Evolutionary conservation across 306 rosid species (phyloP), one percentile per base, ranked within the genome.

Genomic region (Pyrus pyrifolia): DNA sequence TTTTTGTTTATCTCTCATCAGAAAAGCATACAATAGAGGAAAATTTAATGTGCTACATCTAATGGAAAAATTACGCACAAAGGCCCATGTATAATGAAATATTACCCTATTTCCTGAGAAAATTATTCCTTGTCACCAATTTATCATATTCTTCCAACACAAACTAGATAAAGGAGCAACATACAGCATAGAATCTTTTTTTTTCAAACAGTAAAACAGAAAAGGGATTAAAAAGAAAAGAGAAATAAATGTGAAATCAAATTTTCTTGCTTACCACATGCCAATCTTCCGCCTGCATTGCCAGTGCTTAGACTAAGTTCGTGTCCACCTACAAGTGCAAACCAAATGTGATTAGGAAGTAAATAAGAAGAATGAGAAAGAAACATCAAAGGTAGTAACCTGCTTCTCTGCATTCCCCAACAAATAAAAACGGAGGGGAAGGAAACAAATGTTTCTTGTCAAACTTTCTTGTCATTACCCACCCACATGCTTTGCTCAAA

Each of bases 201-300:
- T 59, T 59, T 7, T 13, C 23, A n/a, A 51, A 80, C 45, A 73
- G 68, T 58, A 52, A 61, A 71, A 53, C 4, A 10, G 12, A 64
- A 75, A 14, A 33, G 49, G 58, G 67, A 30, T 9, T 60, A 59
- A 78, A 65, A 81, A 57, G 8, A 53, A 72, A 69, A 49, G 15
- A 27, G 70, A 62, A 66, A 18, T 55, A 82, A 11, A 42, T 57
- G 11, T 30, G 3, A 27, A 71, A 25, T 38, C 49, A 29, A 74
- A 27, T 33, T 70, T 75, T 45, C 76, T 71, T 38, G 69, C 93
- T 82, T 93, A 93, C 98, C 98, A 69, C 94, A 93, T 72, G 96
- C 97, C 89, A 93, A 80, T 85, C 97, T 91, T 86, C 97, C 97
- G 72, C 96, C 97, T 59, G 97, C 96, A 75, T 93, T 93, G 57